These are phyloP conservation scores for Eucalyptus camaldulensis DNA, from an alignment of 345 rosid genomes.

Conservation along the genomic window DNA sequence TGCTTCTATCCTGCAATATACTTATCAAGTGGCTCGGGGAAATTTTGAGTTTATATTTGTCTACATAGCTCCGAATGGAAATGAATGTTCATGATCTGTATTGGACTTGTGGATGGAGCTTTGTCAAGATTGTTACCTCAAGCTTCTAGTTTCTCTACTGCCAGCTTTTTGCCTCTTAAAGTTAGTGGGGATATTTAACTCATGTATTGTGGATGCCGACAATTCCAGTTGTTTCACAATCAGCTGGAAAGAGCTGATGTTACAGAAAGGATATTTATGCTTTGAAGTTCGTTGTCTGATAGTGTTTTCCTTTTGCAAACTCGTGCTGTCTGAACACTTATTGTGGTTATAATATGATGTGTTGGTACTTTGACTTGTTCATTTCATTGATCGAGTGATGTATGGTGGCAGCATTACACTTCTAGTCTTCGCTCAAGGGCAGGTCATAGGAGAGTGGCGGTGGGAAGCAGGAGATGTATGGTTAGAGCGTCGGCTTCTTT, in stretches of 20 bases:
- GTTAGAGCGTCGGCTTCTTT: constrained; percentile 46
- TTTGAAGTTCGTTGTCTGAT: background rate
- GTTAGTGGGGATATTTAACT: background rate
- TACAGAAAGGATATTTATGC: background rate
- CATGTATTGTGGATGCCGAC: background rate
- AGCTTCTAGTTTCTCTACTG: background rate
- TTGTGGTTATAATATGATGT: background rate
- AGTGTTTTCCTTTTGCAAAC: background rate
- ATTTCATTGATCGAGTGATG: background rate
- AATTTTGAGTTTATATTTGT: background rate
- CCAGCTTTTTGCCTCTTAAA: background rate
- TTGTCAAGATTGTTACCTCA: background rate
- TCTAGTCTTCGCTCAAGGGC: constrained; percentile 14
- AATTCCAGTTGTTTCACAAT: background rate
- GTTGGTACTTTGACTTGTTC: background rate
- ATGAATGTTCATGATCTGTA: background rate
- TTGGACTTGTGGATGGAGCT: background rate
- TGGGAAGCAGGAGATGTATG: constrained; percentile 23
- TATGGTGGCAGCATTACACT: constrained; percentile 29
- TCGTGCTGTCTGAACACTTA: background rate
- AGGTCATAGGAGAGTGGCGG: constrained; percentile 3
- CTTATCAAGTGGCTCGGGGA: background rate
- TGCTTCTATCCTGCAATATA: background rate
- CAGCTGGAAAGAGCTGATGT: background rate
- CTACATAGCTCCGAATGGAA: background rate